Evolutionary conservation across 2,329 filamentous ascomycete genomes (phyloP).

Genomic region (Hypoxylon sp.): DNA sequence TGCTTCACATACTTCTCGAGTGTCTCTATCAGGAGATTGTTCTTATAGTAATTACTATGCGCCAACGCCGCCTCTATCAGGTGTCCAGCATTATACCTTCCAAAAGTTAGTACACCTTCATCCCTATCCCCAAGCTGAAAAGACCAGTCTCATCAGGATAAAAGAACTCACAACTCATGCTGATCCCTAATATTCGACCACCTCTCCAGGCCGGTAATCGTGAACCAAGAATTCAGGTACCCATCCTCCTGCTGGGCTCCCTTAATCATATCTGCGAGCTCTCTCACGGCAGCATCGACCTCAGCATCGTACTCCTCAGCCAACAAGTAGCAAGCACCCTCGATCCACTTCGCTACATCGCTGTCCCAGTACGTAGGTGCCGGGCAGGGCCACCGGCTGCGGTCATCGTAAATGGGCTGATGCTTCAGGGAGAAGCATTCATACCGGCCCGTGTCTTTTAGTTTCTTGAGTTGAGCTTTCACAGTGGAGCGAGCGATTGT

Average conservation of each 20-base stretch:
- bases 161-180: constrained; percentile 67
- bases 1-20: constrained; percentile 68
- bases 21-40: constrained; percentile 64
- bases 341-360: constrained; percentile 70
- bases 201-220: constrained; percentile 68
- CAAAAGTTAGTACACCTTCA: background rate
- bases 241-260: constrained; percentile 70
- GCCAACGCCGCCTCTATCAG: constrained; percentile 72
- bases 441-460: constrained; percentile 68
- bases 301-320: constrained; percentile 58
- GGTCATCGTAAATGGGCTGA: constrained; percentile 66
- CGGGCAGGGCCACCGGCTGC: constrained; percentile 68
- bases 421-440: constrained; percentile 70
- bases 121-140: too few relatives aligned
- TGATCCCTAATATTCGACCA: constrained; percentile 72
- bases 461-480: constrained; percentile 64
- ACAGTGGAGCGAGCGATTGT: constrained; percentile 58
- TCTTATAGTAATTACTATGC: constrained; percentile 66
- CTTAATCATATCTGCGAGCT: constrained; percentile 70
- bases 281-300: constrained; percentile 64
- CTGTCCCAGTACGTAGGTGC: constrained; percentile 72
- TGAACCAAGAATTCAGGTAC: constrained; percentile 74
- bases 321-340: constrained; percentile 71
- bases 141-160: background rate
- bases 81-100: constrained; percentile 71